Evolutionary conservation across 225 moss, liverwort and hornwort genomes (phyloP).

Genomic region (Lunularia cruciata): DNA sequence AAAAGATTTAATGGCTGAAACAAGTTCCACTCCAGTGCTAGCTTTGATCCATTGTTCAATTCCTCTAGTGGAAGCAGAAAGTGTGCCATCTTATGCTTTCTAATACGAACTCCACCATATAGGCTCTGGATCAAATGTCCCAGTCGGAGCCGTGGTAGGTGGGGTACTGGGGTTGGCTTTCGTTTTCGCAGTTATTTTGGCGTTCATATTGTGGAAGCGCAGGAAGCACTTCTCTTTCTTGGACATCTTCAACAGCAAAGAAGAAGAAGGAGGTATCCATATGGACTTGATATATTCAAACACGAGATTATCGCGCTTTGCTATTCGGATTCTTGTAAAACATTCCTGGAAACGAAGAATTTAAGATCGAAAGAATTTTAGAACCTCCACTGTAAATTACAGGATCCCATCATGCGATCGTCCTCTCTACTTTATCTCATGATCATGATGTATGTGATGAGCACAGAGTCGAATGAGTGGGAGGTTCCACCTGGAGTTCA

Average conservation of each 20-base stretch:
- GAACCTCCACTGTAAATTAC: slow-evolving; percentile 15
- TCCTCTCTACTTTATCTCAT: slow-evolving; percentile 17
- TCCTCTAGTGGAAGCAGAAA: too few species aligned
- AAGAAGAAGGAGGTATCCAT: slow-evolving; percentile 15
- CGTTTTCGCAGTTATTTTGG: slow-evolving; percentile 5
- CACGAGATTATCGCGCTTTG: too few species aligned
- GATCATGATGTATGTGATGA: slow-evolving; percentile 21
- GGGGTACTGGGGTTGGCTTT: slow-evolving; percentile 4
- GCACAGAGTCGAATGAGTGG: slow-evolving; percentile 1
- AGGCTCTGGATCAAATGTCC: neutral
- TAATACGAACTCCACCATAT: neutral
- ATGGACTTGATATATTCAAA: too few species aligned
- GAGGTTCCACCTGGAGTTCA: slow-evolving; percentile 6
- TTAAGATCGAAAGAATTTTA: too few species aligned
- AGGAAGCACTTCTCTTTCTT: slow-evolving; percentile 8
- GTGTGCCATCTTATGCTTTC: too few species aligned
- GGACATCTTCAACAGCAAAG: slow-evolving; percentile 5
- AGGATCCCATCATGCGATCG: slow-evolving; percentile 24
- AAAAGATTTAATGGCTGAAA: neutral
- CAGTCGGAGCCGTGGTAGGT: slow-evolving; percentile 17
- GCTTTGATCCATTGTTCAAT: neutral
- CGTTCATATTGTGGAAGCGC: slow-evolving; percentile 11
- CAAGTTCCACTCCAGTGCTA: neutral
- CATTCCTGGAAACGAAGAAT: too few species aligned
- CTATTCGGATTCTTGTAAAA: too few species aligned